Conservation (phyloP, 2,329 filamentous ascomycete species). For the Dactylellina drechsleri region DNA sequence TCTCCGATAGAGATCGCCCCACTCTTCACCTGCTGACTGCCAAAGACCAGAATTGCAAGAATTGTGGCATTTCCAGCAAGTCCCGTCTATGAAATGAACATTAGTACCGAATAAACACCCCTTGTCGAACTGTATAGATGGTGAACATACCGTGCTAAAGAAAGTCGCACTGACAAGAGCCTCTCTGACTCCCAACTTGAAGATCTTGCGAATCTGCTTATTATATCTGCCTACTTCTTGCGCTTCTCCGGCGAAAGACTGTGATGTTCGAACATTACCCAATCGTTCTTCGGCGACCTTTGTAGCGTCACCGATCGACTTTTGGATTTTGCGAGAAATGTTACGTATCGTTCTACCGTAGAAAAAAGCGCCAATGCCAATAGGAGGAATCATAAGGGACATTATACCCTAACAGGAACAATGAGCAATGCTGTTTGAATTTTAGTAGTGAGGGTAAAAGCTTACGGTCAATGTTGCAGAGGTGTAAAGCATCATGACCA, state of each 20-base stretch:
- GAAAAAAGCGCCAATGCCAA: constrained; percentile 88
- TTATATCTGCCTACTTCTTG: constrained; percentile 93
- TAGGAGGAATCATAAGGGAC: constrained; percentile 85
- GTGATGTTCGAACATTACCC: constrained; percentile 94
- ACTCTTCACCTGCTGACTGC: constrained; percentile 86
- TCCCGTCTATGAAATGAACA: constrained; percentile 71
- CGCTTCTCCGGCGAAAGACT: constrained; percentile 93
- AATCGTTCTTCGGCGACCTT: constrained; percentile 99
- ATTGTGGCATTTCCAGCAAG: constrained; percentile 98
- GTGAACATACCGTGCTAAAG: constrained; percentile 71
- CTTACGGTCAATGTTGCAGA: constrained; percentile 67
- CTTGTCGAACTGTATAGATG: background rate
- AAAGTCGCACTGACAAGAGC: constrained; percentile 90
- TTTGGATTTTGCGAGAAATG: constrained; percentile 90
- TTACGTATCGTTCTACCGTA: constrained; percentile 90
- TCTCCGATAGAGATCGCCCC: constrained; percentile 91
- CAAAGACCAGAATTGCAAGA: constrained; percentile 85
- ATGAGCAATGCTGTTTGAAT: background rate
- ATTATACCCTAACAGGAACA: constrained; percentile 62
- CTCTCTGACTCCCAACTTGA: constrained; percentile 84
- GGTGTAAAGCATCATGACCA: constrained; percentile 94
- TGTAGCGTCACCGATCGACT: constrained; percentile 88
- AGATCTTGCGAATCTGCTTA: constrained; percentile 88
- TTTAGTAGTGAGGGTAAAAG: background rate
- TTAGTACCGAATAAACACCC: constrained; percentile 5